phyloP scores from a whole-genome alignment of 805 yeast species.

The Debaryomyces hansenii region DNA sequence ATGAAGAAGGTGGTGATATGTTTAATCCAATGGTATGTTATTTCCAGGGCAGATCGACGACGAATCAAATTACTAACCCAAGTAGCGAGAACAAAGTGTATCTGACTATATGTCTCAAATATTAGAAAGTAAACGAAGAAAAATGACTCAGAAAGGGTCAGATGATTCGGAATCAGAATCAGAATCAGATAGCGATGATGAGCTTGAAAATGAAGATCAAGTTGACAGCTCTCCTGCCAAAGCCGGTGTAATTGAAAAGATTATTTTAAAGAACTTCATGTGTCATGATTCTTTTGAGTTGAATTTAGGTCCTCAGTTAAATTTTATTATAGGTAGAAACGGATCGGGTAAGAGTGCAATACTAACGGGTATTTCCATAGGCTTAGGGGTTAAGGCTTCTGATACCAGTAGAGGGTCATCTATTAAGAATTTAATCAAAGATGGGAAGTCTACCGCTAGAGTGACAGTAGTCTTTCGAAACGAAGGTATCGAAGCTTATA shows the following conservation, averaged over 20 bases:
- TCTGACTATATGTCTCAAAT: slow-evolving; percentile 14
- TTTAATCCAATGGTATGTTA: slow-evolving; percentile 5
- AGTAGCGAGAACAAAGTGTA: slow-evolving; percentile 8
- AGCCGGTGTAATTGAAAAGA: slow-evolving; percentile 69
- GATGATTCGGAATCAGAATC: slow-evolving; percentile 6
- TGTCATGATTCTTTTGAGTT: slow-evolving; percentile 82
- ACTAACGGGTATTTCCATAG: slow-evolving; percentile 81
- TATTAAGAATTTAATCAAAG: slow-evolving; percentile 68
- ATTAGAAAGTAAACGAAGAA: slow-evolving; percentile 10
- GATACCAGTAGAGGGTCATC: slow-evolving; percentile 83
- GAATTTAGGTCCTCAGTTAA: slow-evolving; percentile 73
- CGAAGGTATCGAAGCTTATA: slow-evolving; percentile 63
- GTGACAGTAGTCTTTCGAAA: slow-evolving; percentile 66
- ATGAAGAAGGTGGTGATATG: background rate
- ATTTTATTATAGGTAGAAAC: slow-evolving; percentile 85
- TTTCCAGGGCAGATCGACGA: background rate
- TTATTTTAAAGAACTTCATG: slow-evolving; percentile 77
- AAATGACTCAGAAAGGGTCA: slow-evolving; percentile 8
- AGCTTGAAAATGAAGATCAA: slow-evolving; percentile 9
- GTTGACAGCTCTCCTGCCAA: slow-evolving; percentile 24
- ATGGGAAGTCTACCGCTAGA: slow-evolving; percentile 70
- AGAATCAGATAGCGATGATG: slow-evolving; percentile 8
- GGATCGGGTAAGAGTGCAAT: slow-evolving; percentile 93
- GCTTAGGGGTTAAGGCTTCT: slow-evolving; percentile 84
- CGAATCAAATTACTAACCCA: background rate